These are phyloP conservation scores for Raffaelea albimanens DNA, from an alignment of 2,329 filamentous ascomycete species.

Conservation along the genomic window DNA sequence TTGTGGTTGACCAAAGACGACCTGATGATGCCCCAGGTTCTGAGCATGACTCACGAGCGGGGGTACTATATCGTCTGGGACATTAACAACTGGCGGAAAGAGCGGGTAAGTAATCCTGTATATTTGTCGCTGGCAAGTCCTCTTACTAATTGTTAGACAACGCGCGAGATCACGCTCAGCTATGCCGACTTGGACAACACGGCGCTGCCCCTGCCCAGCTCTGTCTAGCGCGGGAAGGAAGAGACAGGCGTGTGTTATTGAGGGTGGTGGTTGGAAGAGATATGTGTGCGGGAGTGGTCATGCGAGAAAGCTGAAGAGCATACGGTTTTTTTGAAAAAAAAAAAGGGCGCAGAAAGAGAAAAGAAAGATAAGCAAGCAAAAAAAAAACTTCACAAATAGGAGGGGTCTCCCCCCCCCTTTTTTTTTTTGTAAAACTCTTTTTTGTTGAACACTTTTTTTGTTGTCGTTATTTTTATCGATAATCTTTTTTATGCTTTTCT, in stretches of 20 bases:
- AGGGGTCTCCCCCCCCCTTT: too few relatives aligned
- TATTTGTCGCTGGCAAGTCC: too few relatives aligned
- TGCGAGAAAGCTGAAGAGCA: too few relatives aligned
- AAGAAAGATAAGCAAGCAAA: neutral
- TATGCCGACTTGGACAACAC: conserved; percentile 52
- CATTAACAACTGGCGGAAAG: conserved; percentile 50
- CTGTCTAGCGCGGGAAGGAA: too few relatives aligned
- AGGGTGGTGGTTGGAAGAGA: too few relatives aligned
- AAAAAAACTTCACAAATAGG: neutral
- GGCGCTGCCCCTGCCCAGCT: conserved; percentile 2
- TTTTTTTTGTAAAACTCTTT: too few relatives aligned
- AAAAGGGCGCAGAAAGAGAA: too few relatives aligned
- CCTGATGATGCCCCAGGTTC: conserved; percentile 50
- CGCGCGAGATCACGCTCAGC: conserved; percentile 47
- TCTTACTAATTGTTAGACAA: conserved; percentile 5
- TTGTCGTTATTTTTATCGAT: too few relatives aligned
- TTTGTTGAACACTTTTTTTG: too few relatives aligned
- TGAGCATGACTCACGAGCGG: conserved; percentile 50
- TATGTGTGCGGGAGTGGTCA: too few relatives aligned
- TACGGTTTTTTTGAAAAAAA: neutral
- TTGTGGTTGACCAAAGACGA: conserved; percentile 62
- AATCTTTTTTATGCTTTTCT: too few relatives aligned
- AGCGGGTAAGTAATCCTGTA: conserved; percentile 54
- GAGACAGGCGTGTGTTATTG: too few relatives aligned
- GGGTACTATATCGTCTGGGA: conserved; percentile 62